These are phyloP conservation scores for Botrytis tulipae DNA, from an alignment of 2,329 filamentous ascomycete genomes.

Conservation along the genomic window DNA sequence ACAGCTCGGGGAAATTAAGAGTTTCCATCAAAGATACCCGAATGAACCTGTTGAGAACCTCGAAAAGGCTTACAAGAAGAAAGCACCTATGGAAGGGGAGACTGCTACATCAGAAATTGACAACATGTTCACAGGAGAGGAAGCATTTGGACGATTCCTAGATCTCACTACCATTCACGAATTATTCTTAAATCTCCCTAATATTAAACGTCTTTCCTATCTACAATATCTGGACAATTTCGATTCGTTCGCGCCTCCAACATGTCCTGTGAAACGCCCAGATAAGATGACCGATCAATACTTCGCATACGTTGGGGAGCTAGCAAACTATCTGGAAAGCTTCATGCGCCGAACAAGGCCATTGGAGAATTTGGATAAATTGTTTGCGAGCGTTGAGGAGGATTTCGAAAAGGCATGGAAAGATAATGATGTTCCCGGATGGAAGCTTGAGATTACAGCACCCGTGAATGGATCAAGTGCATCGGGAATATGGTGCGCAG, in stretches of 20 bases:
- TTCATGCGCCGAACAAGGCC: slow-evolving; percentile 85
- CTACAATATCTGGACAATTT: slow-evolving; percentile 91
- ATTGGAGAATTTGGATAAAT: slow-evolving; percentile 78
- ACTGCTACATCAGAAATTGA: slow-evolving; percentile 70
- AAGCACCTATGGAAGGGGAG: slow-evolving; percentile 62
- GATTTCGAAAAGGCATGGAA: slow-evolving; percentile 86
- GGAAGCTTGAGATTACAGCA: slow-evolving; percentile 56
- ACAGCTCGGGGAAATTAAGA: slow-evolving; percentile 75
- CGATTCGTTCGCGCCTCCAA: slow-evolving; percentile 76
- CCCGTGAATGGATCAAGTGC: slow-evolving; percentile 37
- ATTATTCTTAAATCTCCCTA: slow-evolving; percentile 83
- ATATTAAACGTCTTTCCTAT: slow-evolving; percentile 81
- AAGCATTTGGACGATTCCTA: slow-evolving; percentile 88
- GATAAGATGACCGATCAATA: slow-evolving; percentile 93
- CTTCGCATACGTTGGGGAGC: slow-evolving; percentile 79
- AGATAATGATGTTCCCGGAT: slow-evolving; percentile 74
- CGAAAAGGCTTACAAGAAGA: slow-evolving; percentile 83
- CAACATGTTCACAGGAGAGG: slow-evolving; percentile 92
- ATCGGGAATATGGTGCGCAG: slow-evolving; percentile 81
- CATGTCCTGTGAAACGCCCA: slow-evolving; percentile 69
- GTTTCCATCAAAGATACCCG: slow-evolving; percentile 86
- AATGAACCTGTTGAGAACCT: slow-evolving; percentile 95
- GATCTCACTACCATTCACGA: slow-evolving; percentile 85
- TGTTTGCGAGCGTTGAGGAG: slow-evolving; percentile 72
- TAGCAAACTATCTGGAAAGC: slow-evolving; percentile 80